Percentiles rank a stretch among this genome's conserved stretches.
phyloP scores from a whole-genome alignment of 257 asterid species.

The Phtheirospermum japonicum region DNA sequence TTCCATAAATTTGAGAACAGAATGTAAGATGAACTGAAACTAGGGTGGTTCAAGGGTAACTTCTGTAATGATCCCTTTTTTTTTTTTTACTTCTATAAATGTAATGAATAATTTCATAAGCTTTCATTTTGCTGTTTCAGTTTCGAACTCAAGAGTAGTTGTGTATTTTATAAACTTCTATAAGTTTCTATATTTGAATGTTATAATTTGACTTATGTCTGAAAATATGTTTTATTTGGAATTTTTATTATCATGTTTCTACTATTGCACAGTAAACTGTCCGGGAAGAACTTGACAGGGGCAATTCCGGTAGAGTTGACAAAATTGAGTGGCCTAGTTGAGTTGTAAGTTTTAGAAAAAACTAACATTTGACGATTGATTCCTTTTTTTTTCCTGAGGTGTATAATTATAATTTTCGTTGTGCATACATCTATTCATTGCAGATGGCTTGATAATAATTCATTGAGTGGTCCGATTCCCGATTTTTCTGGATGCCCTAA shows the following conservation, averaged over 20 bases:
- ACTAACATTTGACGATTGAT: not conserved
- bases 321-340: constrained; percentile 58
- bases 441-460: constrained; percentile 94
- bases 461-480: constrained; percentile 81
- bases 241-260: constrained; percentile 16
- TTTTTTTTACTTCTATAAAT: not conserved
- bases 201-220: constrained; percentile 16
- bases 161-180: not conserved
- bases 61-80: not conserved
- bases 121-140: constrained; percentile 5
- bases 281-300: constrained; percentile 68
- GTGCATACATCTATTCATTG: constrained; percentile 24
- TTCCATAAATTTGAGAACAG: no score
- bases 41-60: no score
- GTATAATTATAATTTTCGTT: constrained; percentile 9
- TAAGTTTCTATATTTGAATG: constrained; percentile 4
- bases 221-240: constrained; percentile 8
- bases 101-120: not conserved
- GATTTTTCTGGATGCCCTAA: constrained; percentile 87
- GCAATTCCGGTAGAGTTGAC: constrained; percentile 57
- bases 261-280: constrained; percentile 59
- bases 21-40: no score
- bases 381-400: constrained; percentile 1
- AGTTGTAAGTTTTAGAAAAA: constrained; percentile 54
- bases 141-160: constrained; percentile 7